Evolutionary conservation across 2,329 filamentous ascomycete species (phyloP).

Genomic region (Sclerotinia borealis): DNA sequence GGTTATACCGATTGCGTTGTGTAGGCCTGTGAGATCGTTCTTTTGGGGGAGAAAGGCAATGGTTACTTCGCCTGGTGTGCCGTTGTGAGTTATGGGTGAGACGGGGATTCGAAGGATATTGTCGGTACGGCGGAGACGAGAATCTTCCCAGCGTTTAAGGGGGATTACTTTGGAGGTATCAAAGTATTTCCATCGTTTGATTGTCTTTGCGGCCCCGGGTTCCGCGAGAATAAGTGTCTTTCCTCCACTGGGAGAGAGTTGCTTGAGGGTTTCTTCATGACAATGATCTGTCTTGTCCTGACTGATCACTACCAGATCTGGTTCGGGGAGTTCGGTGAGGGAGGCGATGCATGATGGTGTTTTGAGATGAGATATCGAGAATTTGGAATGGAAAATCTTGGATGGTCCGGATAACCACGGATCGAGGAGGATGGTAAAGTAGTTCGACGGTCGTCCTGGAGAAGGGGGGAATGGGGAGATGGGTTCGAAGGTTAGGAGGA

Average conservation of each 20-base stretch:
- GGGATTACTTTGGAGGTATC: conserved; percentile 42
- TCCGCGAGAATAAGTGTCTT: conserved; percentile 61
- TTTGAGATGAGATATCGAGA: conserved; percentile 54
- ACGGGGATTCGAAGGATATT: conserved; percentile 42
- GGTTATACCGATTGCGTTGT: conserved; percentile 65
- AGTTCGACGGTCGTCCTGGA: conserved; percentile 36
- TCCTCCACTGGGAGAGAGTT: conserved; percentile 48
- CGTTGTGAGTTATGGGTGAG: conserved; percentile 45
- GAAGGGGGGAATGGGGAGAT: conserved; percentile 35
- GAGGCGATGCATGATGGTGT: conserved; percentile 51
- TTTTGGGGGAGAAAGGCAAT: conserved; percentile 60
- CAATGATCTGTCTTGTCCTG: conserved; percentile 65
- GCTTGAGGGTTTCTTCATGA: conserved; percentile 60
- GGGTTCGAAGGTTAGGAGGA: conserved; percentile 52
- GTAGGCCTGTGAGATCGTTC: conserved; percentile 52
- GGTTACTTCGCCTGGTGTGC: conserved; percentile 60
- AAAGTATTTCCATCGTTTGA: conserved; percentile 64
- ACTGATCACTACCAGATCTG: conserved; percentile 53
- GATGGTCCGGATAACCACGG: conserved; percentile 62
- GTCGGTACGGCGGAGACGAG: conserved; percentile 28
- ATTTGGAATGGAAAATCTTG: conserved; percentile 53
- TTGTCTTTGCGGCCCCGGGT: conserved; percentile 56
- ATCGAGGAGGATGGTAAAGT: conserved; percentile 64
- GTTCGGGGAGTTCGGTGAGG: conserved; percentile 45
- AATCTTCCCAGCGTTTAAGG: conserved; percentile 43